phyloP scores from a whole-genome alignment of 306 rosid species.

The Vigna trinervia region DNA sequence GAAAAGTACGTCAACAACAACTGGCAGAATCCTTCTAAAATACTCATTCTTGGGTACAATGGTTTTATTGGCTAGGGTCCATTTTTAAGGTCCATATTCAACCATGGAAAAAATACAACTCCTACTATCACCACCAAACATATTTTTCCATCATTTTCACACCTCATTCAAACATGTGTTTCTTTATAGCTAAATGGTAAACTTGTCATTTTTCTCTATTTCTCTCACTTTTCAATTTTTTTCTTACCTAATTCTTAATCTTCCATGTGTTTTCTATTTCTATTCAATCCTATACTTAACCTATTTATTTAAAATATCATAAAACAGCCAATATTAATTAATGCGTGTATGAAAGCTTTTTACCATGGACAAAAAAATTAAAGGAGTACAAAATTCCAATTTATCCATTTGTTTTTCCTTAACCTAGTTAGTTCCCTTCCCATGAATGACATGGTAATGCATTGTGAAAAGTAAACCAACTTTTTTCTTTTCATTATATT shows the following conservation, averaged over 20 bases:
- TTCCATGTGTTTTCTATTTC: no score
- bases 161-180: not conserved
- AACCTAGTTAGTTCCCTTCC: not conserved
- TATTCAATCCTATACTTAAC: no score
- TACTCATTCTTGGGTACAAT: constrained; percentile 50
- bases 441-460: constrained; percentile 2
- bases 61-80: constrained; percentile 43
- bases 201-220: no score
- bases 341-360: no score
- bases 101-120: constrained; percentile 40
- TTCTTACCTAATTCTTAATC: no score
- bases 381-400: no score
- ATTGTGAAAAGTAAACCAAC: constrained; percentile 33
- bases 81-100: constrained; percentile 18
- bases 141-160: no score
- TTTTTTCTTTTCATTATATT: constrained; percentile 1
- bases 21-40: constrained; percentile 60
- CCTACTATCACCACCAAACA: not conserved
- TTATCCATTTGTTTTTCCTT: not conserved
- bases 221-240: no score
- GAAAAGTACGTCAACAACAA: constrained; percentile 52
- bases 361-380: no score
- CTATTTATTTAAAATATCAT: no score
- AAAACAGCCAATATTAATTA: no score
- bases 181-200: no score